A percentile compares a stretch with the other conserved stretches of the same genome.
Evolutionary conservation across 805 yeast species (phyloP).

Genomic region (Starmerella potacharoeniae): DNA sequence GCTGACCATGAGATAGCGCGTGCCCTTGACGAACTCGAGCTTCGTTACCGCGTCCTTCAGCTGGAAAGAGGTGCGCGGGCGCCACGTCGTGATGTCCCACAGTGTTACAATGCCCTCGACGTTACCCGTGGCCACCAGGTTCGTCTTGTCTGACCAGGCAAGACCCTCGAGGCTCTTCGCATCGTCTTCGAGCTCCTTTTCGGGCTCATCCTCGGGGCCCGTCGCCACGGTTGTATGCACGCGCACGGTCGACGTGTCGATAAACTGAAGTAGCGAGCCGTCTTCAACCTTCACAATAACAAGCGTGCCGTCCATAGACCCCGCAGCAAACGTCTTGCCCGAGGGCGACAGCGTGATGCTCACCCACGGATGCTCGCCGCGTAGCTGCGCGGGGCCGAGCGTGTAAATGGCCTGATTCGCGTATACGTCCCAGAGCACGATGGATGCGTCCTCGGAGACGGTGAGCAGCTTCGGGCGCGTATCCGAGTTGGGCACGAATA

Average conservation of each 20-base stretch:
- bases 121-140: slow-evolving; percentile 72
- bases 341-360: slow-evolving; percentile 44
- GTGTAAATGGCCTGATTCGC: slow-evolving; percentile 54
- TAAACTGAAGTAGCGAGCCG: slow-evolving; percentile 56
- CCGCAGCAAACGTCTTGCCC: slow-evolving; percentile 54
- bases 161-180: slow-evolving; percentile 71
- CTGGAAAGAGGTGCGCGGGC: slow-evolving; percentile 58
- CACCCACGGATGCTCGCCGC: slow-evolving; percentile 86
- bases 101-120: slow-evolving; percentile 80
- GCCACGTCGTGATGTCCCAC: slow-evolving; percentile 79
- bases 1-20: slow-evolving; percentile 45
- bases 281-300: slow-evolving; percentile 64
- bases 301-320: slow-evolving; percentile 79
- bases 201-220: slow-evolving; percentile 24
- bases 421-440: slow-evolving; percentile 83
- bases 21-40: slow-evolving; percentile 46
- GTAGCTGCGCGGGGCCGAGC: slow-evolving; percentile 39
- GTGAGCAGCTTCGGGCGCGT: slow-evolving; percentile 58
- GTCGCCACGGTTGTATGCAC: background rate
- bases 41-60: slow-evolving; percentile 79
- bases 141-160: slow-evolving; percentile 57
- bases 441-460: slow-evolving; percentile 71
- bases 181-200: slow-evolving; percentile 27
- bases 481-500: slow-evolving; percentile 54
- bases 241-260: slow-evolving; percentile 41